A percentile compares a stretch with the other conserved stretches of the same genome.
phyloP scores from a whole-genome alignment of 2,329 filamentous ascomycete genomes.

The Diaporthe ilicicola region DNA sequence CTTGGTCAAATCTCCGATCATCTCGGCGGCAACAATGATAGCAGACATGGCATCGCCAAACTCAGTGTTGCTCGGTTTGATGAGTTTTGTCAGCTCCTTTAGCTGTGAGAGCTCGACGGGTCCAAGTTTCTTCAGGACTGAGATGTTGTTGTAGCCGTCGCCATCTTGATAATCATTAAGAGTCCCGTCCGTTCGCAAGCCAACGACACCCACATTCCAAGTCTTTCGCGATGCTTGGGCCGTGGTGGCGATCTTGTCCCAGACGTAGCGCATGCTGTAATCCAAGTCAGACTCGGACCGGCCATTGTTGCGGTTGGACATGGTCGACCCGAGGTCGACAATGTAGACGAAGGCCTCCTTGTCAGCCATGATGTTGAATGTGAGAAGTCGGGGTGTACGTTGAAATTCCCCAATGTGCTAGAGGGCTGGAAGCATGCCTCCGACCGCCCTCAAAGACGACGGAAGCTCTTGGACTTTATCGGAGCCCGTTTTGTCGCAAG shows the following conservation, averaged over 20 bases:
- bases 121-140: conserved; percentile 75
- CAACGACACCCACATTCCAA: conserved; percentile 79
- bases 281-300: conserved; percentile 84
- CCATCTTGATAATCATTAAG: conserved; percentile 70
- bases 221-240: conserved; percentile 76
- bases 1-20: conserved; percentile 83
- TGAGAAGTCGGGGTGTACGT: conserved; percentile 1
- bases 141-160: conserved; percentile 82
- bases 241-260: conserved; percentile 87
- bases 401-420: not conserved
- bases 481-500: not conserved
- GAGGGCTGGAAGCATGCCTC: not conserved
- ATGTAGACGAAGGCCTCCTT: conserved; percentile 96
- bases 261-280: conserved; percentile 90
- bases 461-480: not conserved
- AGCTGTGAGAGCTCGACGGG: conserved; percentile 73
- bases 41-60: conserved; percentile 88
- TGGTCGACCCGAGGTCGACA: conserved; percentile 86
- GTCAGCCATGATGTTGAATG: conserved; percentile 73
- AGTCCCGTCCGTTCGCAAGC: conserved; percentile 81
- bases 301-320: conserved; percentile 76
- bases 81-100: conserved; percentile 65
- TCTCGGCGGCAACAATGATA: conserved; percentile 83
- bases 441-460: not conserved
- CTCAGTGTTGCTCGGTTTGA: conserved; percentile 74